Conservation (phyloP, 2,329 filamentous ascomycete species). For the Parasarocladium wereldwijsianum region DNA sequence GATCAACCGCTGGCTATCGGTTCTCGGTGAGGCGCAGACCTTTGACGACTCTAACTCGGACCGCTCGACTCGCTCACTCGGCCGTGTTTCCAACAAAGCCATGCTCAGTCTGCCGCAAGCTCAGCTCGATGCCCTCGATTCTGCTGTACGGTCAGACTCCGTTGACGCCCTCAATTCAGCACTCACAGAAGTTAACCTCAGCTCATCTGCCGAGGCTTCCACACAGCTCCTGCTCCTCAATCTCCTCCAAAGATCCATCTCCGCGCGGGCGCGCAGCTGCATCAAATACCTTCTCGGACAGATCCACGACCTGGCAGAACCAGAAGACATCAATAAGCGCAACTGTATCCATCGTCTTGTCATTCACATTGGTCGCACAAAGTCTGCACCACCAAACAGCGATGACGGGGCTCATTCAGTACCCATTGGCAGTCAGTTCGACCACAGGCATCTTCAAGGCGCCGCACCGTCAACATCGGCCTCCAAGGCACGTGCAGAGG, state of each 20-base stretch:
- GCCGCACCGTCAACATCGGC: conserved; percentile 49
- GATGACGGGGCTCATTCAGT: conserved; percentile 36
- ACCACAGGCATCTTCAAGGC: conserved; percentile 64
- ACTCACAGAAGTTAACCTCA: conserved; percentile 40
- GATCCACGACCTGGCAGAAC: conserved; percentile 62
- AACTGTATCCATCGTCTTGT: conserved; percentile 90
- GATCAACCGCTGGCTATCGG: conserved; percentile 87
- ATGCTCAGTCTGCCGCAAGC: conserved; percentile 56
- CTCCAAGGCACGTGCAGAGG: conserved; percentile 48
- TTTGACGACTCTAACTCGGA: conserved; percentile 61
- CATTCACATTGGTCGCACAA: conserved; percentile 77
- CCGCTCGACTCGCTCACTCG: conserved; percentile 61
- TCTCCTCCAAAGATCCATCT: conserved; percentile 63
- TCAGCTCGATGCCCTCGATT: conserved; percentile 57
- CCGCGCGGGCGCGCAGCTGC: conserved; percentile 50
- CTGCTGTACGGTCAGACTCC: conserved; percentile 57
- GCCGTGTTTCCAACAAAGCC: conserved; percentile 61
- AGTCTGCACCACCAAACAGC: conserved; percentile 31
- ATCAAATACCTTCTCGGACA: conserved; percentile 57
- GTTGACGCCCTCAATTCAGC: conserved; percentile 37
- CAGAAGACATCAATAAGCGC: conserved; percentile 83
- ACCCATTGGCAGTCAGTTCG: conserved; percentile 36
- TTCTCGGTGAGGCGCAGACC: conserved; percentile 63
- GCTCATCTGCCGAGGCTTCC: conserved; percentile 11
- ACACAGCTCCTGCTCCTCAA: conserved; percentile 62